phyloP scores from a whole-genome alignment of 495 filamentous ascomycete genomes.

The Penicillium argentinense region DNA sequence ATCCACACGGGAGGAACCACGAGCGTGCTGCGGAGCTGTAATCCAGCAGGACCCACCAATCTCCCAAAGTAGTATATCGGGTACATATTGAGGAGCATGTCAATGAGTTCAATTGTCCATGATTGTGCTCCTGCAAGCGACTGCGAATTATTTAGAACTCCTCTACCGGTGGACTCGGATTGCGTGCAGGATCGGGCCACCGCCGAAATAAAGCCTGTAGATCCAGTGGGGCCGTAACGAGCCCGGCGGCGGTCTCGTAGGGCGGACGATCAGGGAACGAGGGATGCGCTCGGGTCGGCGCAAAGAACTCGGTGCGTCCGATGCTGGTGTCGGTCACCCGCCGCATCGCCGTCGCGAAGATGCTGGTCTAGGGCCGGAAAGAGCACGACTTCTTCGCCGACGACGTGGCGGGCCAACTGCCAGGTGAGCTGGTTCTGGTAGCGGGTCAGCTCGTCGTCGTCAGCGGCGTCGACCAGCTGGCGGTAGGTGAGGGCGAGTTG shows the following conservation, averaged over 20 bases:
- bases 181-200: conserved; percentile 25
- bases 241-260: conserved; percentile 26
- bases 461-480: conserved; percentile 47
- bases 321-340: conserved; percentile 52
- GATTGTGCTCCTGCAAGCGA: no score
- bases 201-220: conserved; percentile 32
- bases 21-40: background rate
- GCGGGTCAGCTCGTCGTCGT: conserved; percentile 49
- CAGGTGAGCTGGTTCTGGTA: conserved; percentile 69
- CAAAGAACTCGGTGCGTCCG: conserved; percentile 59
- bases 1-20: conserved; percentile 8
- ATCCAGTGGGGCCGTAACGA: conserved; percentile 35
- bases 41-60: no score
- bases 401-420: conserved; percentile 64
- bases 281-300: conserved; percentile 58
- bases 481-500: conserved; percentile 58
- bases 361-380: conserved; percentile 66
- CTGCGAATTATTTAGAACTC: conserved; percentile 2
- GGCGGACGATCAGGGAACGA: conserved; percentile 26
- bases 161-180: background rate
- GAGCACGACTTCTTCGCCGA: conserved; percentile 65
- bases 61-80: no score
- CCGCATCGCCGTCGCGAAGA: conserved; percentile 47
- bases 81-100: no score
- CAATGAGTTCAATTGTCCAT: no score